Conservation (phyloP, 257 asterid species). For the Orobanche coerulescens region DNA sequence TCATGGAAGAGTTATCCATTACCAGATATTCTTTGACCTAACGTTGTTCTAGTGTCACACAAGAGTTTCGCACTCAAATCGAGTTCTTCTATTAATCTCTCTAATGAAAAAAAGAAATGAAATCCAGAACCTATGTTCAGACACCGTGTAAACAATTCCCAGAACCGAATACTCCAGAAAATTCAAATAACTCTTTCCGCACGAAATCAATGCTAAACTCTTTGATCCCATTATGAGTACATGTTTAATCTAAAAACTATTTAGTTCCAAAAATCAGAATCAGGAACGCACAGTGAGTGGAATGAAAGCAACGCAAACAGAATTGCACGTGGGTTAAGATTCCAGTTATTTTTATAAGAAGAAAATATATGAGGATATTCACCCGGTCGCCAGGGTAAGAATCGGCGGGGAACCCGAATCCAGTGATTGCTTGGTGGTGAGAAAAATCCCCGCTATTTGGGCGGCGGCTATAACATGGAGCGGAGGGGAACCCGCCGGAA, state of each 20-base stretch:
- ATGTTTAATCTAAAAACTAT: not conserved
- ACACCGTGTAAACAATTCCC: not conserved
- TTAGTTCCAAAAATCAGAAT: not conserved
- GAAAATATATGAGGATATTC: not conserved
- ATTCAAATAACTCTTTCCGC: not conserved
- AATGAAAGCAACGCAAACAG: not conserved
- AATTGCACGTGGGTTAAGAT: not conserved
- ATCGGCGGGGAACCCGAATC: conserved; percentile 50
- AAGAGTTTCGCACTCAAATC: too few species aligned
- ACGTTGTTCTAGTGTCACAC: too few species aligned
- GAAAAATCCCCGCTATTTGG: conserved; percentile 42
- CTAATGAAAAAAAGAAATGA: not conserved
- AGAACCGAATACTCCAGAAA: not conserved
- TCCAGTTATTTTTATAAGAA: not conserved
- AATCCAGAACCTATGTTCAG: not conserved
- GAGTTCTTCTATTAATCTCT: too few species aligned
- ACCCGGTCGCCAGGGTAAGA: conserved; percentile 52
- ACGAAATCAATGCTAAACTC: not conserved
- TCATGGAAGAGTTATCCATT: not conserved
- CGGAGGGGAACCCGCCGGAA: conserved; percentile 63
- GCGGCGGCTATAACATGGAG: conserved; percentile 70
- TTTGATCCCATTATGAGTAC: not conserved
- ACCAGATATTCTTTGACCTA: too few species aligned
- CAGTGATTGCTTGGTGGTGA: conserved; percentile 35
- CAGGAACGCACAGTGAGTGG: not conserved